These are phyloP conservation scores for Cercospora berteroae DNA, from an alignment of 2,329 filamentous ascomycete genomes.

Conservation along the genomic window DNA sequence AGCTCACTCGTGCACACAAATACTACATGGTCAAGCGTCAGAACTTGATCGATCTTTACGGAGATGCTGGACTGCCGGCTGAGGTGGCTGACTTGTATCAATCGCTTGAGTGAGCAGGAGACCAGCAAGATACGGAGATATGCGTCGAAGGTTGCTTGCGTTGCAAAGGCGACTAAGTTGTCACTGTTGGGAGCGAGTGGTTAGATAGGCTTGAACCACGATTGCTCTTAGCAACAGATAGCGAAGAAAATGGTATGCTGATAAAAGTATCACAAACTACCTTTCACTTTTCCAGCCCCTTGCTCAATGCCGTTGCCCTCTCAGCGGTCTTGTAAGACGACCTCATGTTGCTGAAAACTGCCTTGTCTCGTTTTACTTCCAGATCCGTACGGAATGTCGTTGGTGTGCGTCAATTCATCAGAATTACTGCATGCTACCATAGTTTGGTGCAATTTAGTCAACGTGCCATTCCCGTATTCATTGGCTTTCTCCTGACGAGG, in stretches of 20 bases:
- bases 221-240: not conserved
- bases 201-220: not conserved
- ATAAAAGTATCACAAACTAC: not conserved
- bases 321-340: not conserved
- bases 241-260: not conserved
- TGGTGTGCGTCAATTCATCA: not conserved
- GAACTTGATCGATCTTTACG: conserved; percentile 7
- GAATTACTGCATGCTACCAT: not conserved
- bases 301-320: not conserved
- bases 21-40: conserved; percentile 24
- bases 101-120: not conserved
- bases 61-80: not conserved
- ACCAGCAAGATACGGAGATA: not conserved
- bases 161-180: not conserved
- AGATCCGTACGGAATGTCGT: not conserved
- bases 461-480: not conserved
- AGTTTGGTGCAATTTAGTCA: not conserved
- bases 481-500: not conserved
- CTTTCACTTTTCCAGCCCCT: not conserved
- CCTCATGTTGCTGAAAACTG: not conserved
- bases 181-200: not conserved
- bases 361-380: not conserved
- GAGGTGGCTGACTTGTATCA: not conserved
- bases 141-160: not conserved
- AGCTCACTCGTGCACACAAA: conserved; percentile 20